These are phyloP conservation scores for Candida dajiaensis DNA, from an alignment of 805 yeast genomes.

Conservation along the genomic window DNA sequence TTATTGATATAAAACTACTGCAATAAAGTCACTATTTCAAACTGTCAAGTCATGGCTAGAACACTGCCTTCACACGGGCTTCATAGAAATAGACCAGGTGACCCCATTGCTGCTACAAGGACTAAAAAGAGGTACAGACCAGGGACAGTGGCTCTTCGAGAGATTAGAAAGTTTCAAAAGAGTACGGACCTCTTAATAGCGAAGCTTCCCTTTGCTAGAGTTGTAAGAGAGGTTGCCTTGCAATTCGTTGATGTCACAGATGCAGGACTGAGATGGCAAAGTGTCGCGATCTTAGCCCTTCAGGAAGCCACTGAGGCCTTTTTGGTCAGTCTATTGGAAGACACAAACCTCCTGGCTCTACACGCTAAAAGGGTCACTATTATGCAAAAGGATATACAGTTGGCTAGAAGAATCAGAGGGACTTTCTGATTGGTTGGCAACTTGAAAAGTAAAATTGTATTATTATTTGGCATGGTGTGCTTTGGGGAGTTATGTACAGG, in stretches of 20 bases:
- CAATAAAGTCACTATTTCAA: neutral
- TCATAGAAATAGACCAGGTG: constrained; percentile 47
- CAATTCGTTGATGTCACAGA: constrained; percentile 44
- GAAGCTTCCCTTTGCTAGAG: constrained; percentile 71
- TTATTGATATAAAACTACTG: neutral
- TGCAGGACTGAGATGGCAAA: constrained; percentile 69
- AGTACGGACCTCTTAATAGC: constrained; percentile 62
- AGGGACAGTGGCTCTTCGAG: constrained; percentile 61
- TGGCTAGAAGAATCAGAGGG: constrained; percentile 75
- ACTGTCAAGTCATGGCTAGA: neutral
- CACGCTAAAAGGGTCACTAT: constrained; percentile 83
- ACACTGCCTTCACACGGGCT: constrained; percentile 1
- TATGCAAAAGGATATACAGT: constrained; percentile 76
- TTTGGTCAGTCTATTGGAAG: constrained; percentile 66
- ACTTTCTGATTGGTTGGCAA: constrained; percentile 11
- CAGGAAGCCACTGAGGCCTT: constrained; percentile 83
- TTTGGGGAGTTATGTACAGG: neutral
- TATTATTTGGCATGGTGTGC: neutral
- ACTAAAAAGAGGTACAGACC: constrained; percentile 46
- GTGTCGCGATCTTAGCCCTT: constrained; percentile 67
- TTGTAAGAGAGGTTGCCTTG: constrained; percentile 69
- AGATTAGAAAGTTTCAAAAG: constrained; percentile 62
- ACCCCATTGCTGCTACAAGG: constrained; percentile 32
- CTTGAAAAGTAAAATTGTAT: neutral
- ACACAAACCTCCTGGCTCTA: constrained; percentile 69